These are phyloP conservation scores for Arthroderma sp. DNA, from an alignment of 2,329 filamentous ascomycete genomes.

Conservation along the genomic window DNA sequence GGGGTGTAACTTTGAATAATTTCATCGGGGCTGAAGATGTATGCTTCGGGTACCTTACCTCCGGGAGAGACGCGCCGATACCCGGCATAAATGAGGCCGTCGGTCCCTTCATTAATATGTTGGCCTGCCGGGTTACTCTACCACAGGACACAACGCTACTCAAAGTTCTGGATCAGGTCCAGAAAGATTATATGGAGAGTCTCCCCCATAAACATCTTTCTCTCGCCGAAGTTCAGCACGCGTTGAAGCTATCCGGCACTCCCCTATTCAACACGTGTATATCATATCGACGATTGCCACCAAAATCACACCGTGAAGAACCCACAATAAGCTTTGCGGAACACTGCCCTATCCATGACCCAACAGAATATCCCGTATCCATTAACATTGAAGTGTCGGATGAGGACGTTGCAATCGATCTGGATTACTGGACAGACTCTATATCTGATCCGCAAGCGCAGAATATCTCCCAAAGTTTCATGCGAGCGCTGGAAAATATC, in stretches of 20 bases:
- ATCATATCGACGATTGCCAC: constrained; percentile 33
- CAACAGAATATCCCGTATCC: constrained; percentile 36
- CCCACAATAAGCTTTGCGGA: constrained; percentile 26
- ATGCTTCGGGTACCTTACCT: constrained; percentile 14
- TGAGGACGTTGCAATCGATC: constrained; percentile 22
- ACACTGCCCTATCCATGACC: constrained; percentile 31
- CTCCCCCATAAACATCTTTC: constrained; percentile 32
- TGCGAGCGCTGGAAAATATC: constrained; percentile 26
- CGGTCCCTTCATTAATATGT: constrained; percentile 15
- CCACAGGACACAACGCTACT: constrained; percentile 20
- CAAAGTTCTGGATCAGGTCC: constrained; percentile 29
- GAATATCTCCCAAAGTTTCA: constrained; percentile 27
- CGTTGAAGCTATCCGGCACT: constrained; percentile 24
- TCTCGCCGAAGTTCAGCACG: constrained; percentile 36
- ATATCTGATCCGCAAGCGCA: constrained; percentile 27
- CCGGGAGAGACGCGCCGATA: constrained; percentile 13
- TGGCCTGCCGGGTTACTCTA: constrained; percentile 10
- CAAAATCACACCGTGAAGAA: constrained; percentile 14
- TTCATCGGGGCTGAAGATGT: constrained; percentile 55
- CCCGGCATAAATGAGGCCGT: constrained; percentile 12
- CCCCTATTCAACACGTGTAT: constrained; percentile 37
- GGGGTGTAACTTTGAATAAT: constrained; percentile 51
- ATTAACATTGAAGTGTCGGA: constrained; percentile 37
- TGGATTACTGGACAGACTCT: constrained; percentile 31
- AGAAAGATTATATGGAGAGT: constrained; percentile 35